These are phyloP conservation scores for Diaporthe sp. DNA, from an alignment of 2,329 filamentous ascomycete species.

Conservation along the genomic window DNA sequence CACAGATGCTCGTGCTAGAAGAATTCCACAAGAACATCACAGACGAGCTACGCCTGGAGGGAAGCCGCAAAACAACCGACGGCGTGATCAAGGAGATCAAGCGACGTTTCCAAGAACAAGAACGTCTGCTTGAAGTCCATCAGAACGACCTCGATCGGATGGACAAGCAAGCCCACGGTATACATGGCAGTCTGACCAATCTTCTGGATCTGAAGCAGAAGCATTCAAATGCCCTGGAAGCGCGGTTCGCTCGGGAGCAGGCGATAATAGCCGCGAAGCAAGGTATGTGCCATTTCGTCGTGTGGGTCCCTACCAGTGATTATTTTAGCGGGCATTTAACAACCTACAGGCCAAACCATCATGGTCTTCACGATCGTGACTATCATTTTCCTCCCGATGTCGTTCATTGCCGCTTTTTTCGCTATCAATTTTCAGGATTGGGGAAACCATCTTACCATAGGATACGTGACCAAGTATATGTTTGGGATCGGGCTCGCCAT, in stretches of 20 bases:
- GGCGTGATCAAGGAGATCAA: constrained; percentile 53
- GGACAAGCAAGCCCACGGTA: constrained; percentile 71
- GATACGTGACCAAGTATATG: constrained; percentile 49
- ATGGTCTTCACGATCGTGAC: constrained; percentile 62
- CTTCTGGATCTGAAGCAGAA: constrained; percentile 78
- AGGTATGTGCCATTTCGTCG: constrained; percentile 38
- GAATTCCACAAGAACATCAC: constrained; percentile 61
- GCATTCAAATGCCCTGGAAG: constrained; percentile 77
- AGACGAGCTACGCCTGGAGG: constrained; percentile 49
- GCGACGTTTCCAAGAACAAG: constrained; percentile 68
- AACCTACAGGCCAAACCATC: constrained; percentile 53
- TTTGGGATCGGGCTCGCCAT: constrained; percentile 58
- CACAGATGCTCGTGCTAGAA: constrained; percentile 61
- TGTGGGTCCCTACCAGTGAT: neutral
- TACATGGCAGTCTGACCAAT: constrained; percentile 72
- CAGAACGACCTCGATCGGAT: constrained; percentile 72
- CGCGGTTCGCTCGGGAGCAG: constrained; percentile 72
- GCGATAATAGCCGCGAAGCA: constrained; percentile 71
- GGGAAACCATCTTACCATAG: constrained; percentile 50
- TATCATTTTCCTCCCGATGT: constrained; percentile 60
- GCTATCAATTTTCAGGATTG: constrained; percentile 62
- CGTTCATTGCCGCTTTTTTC: constrained; percentile 60
- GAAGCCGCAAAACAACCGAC: constrained; percentile 41
- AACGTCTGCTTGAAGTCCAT: constrained; percentile 69
- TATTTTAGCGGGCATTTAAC: neutral